Percentiles rank a stretch among this genome's conserved stretches.
Conservation (phyloP, 2,329 filamentous ascomycete species). For the Colletotrichum higginsianum region DNA sequence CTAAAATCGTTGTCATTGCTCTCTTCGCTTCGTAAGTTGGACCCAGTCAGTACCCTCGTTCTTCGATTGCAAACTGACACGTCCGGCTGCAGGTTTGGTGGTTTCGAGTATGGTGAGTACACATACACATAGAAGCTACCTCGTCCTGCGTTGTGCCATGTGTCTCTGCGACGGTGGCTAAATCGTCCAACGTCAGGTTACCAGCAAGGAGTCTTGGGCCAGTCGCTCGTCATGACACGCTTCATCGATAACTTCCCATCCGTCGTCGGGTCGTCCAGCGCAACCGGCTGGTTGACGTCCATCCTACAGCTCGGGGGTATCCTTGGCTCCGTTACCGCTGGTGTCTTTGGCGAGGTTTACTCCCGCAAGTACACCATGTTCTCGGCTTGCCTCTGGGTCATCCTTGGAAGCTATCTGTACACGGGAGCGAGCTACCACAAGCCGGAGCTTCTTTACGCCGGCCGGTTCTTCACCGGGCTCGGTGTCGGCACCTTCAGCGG, state of each 20-base stretch:
- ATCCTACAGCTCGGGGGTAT: conserved; percentile 66
- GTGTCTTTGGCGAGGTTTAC: conserved; percentile 64
- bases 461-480: conserved; percentile 64
- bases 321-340: conserved; percentile 62
- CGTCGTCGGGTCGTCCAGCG: conserved; percentile 60
- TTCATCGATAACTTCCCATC: conserved; percentile 66
- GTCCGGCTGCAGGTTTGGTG: conserved; percentile 57
- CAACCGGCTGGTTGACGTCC: conserved; percentile 66
- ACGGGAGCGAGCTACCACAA: conserved; percentile 57
- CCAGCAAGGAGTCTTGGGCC: conserved; percentile 66
- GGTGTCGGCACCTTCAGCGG: conserved; percentile 64
- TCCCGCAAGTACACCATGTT: conserved; percentile 68
- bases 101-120: conserved; percentile 62
- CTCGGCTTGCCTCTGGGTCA: conserved; percentile 62
- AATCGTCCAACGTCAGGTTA: conserved; percentile 47
- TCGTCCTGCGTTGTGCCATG: too few species aligned
- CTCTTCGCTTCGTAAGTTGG: conserved; percentile 56
- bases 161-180: too few species aligned
- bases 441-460: conserved; percentile 61
- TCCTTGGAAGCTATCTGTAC: conserved; percentile 62
- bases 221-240: conserved; percentile 67
- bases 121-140: too few species aligned
- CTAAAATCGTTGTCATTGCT: conserved; percentile 56
- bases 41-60: not conserved
- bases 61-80: conserved; percentile 4